Base-by-base conservation (phyloP, 768 basidiomycete species). In the Lactarius deliciosus region DNA sequence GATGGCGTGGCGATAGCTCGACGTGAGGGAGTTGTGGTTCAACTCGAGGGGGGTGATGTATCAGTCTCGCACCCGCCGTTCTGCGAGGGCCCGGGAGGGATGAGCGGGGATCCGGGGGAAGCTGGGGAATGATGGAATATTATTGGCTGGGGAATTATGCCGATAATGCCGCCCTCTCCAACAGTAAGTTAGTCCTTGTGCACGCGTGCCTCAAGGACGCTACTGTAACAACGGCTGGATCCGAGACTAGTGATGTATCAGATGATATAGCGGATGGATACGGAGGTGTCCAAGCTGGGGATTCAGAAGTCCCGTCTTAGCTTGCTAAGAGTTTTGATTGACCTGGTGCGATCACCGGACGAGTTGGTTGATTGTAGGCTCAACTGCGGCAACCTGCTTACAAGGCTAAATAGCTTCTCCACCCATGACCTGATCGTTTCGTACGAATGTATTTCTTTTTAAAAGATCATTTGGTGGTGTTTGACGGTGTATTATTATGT, bases 11-110 rank as follows among this genome's bases (percentile, higher is more conserved):
- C 79, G 47, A 71, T 76, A 47, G 88, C 89, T 10, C 79, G 77
- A 8, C 77, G 79, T 30, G 73, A 79, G 67, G 89, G 87, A 0
- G 76, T 88, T 25, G 82, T 86, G 57, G 73, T 89, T 36, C 79
- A 84, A 28, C 75, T 87, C 4, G 83, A 85, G 45, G 77, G 75
- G 8, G 68, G 72, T 3, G 70, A 13, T 60, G 65, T 47, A 30
- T 30, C 3, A 30, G 28, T 30, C 28, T 30, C 28, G 28, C 3
- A 30, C 28, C 28, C 28, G 28, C 28, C 28, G 28, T 30, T 30
- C 28, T 0, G 3, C 2, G 3, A 30, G 28, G 28, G 3, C 25
- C 25, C 25, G 28, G 28, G 28, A 30, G 28, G n/a, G n/a, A n/a
- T 3, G 28, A 3, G 2, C 28, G 28, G 28, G 28, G 28, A 30